phyloP scores from a whole-genome alignment of 108 stramenopile genomes.

The Pseudonitzschia multiseries region DNA sequence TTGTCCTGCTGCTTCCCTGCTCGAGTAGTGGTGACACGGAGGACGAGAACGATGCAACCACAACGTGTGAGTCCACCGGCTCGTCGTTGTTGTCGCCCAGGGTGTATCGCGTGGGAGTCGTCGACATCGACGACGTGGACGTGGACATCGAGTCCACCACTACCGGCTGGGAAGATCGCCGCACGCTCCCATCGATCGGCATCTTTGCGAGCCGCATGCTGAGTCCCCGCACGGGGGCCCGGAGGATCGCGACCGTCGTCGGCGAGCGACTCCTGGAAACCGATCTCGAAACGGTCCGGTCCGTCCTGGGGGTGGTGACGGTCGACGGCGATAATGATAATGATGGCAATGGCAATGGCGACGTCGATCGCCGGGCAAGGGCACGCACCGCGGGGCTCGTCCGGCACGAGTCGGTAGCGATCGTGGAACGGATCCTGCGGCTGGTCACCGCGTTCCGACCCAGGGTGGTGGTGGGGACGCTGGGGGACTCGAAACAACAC shows the following conservation, averaged over 20 bases:
- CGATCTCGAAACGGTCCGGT: background rate
- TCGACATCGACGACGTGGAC: background rate
- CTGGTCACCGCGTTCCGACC: background rate
- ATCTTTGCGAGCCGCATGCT: constrained; percentile 2
- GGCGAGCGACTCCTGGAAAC: constrained; percentile 2
- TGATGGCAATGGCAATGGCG: background rate
- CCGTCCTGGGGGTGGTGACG: background rate
- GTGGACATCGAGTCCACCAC: no score
- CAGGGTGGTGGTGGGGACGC: background rate
- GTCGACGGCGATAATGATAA: background rate
- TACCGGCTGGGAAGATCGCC: no score
- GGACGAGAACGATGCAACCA: background rate
- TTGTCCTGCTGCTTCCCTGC: background rate
- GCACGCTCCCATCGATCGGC: background rate
- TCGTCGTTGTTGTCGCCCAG: background rate
- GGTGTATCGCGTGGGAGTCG: background rate
- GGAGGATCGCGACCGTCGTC: background rate
- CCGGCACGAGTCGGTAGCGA: background rate
- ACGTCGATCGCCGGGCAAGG: no score
- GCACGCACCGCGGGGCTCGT: background rate
- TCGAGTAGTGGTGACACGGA: background rate
- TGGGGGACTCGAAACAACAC: background rate
- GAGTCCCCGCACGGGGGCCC: background rate
- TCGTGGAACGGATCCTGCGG: background rate
- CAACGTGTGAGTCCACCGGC: background rate